phyloP scores from a whole-genome alignment of 768 basidiomycete genomes.

The Tulasnella sp. region DNA sequence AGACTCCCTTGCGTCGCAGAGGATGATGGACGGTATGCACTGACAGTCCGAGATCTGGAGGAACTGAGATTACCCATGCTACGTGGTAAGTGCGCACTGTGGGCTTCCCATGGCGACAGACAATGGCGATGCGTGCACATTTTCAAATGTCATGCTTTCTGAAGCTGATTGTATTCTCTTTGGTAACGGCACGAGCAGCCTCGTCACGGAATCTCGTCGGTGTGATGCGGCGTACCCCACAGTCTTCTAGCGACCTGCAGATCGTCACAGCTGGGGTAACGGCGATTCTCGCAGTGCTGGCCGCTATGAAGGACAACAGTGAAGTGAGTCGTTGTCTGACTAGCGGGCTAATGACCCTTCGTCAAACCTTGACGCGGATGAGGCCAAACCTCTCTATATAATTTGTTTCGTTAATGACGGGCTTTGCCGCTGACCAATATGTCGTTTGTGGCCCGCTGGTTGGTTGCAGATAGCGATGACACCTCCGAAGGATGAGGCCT shows the following conservation, averaged over 20 bases:
- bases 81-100: conserved; percentile 44
- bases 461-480: conserved; percentile 16
- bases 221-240: conserved; percentile 24
- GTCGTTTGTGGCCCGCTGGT: neutral
- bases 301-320: conserved; percentile 26
- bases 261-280: conserved; percentile 23
- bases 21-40: conserved; percentile 10
- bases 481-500: conserved; percentile 15
- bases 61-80: conserved; percentile 48
- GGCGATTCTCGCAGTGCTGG: conserved; percentile 8
- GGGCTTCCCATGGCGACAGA: conserved; percentile 24
- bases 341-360: neutral
- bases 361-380: conserved; percentile 19
- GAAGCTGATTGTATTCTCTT: conserved; percentile 1
- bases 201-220: conserved; percentile 24
- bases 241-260: conserved; percentile 16
- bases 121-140: conserved; percentile 7
- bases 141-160: neutral
- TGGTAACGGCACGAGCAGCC: conserved; percentile 2
- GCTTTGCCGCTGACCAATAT: conserved; percentile 8
- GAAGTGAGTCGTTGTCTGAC: conserved; percentile 16
- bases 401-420: conserved; percentile 20
- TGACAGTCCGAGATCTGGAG: conserved; percentile 42
- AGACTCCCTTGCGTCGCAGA: conserved; percentile 30
- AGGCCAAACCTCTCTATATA: conserved; percentile 9